Base-by-base conservation (phyloP, 2,329 filamentous ascomycete species). In the Cryphonectria radicalis region DNA sequence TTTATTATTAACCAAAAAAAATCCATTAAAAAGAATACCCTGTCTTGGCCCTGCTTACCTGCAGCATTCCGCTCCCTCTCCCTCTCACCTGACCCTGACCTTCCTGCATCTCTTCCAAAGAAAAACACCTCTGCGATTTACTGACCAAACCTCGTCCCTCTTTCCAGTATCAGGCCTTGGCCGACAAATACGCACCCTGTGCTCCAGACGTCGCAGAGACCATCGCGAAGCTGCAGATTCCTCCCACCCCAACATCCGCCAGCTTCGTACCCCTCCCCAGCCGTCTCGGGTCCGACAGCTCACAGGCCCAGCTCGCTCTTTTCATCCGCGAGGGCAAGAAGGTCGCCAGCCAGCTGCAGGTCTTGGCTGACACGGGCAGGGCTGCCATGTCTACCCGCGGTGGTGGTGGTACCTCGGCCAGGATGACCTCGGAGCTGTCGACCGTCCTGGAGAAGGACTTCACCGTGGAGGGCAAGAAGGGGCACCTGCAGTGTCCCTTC, bases 401-500 rank as follows among this genome's bases (percentile, higher is more conserved):
- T 77, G 83, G 84, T 72, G 83, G 84, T 72, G 83, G 37, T 1
- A 13, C 83, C 53, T 85, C 86, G 63, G 82, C 82, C 46, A 81
- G 82, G 67, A 81, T 82, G 78, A 90, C 89, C 25, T 88, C 90
- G 73, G 69, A 71, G 35, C 84, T 88, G 79, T 90, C 90, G 68
- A 90, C 88, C 66, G 86, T 89, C 53, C 83, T 97, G 78, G 95
- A 97, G 82, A 92, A 92, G 82, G 95, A 98, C 81, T 98, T 97
- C 77, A 98, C 95, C 25, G 92, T 95, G 46, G 86, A 91, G 78
- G 95, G 95, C 73, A 93, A 90, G 77, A 93, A 92, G 76, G 93
- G 94, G 76, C 88, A 88, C 74, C 84, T 98, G 67, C 89, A 89
- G 75, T 98, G 95, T 81, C 95, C 95, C 0, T 97, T 97, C 80